phyloP scores from a whole-genome alignment of 768 basidiomycete genomes.

The Suillus weaverae region DNA sequence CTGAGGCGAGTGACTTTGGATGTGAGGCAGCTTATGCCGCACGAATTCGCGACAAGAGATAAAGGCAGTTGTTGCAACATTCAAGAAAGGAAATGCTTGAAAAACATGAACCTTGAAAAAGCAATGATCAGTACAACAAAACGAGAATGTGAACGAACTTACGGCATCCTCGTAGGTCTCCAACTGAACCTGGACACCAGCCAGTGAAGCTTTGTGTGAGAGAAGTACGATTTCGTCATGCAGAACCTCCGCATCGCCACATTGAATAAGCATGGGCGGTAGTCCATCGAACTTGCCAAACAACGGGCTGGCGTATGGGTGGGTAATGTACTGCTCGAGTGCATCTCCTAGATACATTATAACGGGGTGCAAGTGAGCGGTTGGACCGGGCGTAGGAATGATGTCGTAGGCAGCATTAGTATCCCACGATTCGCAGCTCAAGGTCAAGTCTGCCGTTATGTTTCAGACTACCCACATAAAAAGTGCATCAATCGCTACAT shows the following conservation, averaged over 20 bases:
- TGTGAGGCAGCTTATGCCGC: slow-evolving; percentile 52
- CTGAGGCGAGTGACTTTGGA: slow-evolving; percentile 51
- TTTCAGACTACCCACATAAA: slow-evolving; percentile 11
- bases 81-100: slow-evolving; percentile 82
- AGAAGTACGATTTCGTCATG: slow-evolving; percentile 89
- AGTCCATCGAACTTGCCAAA: slow-evolving; percentile 88
- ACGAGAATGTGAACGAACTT: slow-evolving; percentile 23
- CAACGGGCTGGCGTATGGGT: slow-evolving; percentile 94
- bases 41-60: slow-evolving; percentile 71
- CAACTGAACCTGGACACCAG: slow-evolving; percentile 83
- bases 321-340: slow-evolving; percentile 81
- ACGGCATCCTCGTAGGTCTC: slow-evolving; percentile 93
- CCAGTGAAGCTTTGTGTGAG: slow-evolving; percentile 88
- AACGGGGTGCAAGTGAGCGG: slow-evolving; percentile 91
- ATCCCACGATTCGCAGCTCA: slow-evolving; percentile 99
- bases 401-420: slow-evolving; percentile 88
- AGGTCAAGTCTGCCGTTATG: slow-evolving; percentile 70
- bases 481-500: slow-evolving; percentile 34
- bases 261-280: slow-evolving; percentile 89
- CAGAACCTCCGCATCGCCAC: slow-evolving; percentile 93
- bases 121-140: slow-evolving; percentile 1
- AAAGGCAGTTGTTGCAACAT: slow-evolving; percentile 64
- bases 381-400: slow-evolving; percentile 65
- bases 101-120: slow-evolving; percentile 79
- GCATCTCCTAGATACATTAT: slow-evolving; percentile 88